Conservation (phyloP, 345 rosid species). For the Salix brachista region DNA sequence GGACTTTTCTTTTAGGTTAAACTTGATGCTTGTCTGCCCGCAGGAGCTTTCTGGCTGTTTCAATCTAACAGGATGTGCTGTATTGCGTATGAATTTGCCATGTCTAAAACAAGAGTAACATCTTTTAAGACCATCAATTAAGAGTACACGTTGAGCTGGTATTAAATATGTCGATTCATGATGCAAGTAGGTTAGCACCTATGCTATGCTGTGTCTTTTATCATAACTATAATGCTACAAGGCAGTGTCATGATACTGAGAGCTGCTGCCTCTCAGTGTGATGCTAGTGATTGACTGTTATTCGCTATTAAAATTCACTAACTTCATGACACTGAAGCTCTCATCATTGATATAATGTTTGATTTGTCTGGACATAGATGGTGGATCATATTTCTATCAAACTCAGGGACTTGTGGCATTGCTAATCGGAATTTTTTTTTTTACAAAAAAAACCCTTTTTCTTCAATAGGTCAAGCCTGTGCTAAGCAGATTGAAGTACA, state of each 20-base stretch:
- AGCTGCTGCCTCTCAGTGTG: neutral
- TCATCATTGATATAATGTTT: neutral
- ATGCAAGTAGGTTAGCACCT: neutral
- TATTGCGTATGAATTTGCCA: too few relatives aligned
- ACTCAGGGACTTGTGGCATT: neutral
- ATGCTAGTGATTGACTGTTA: too few relatives aligned
- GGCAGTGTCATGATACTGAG: neutral
- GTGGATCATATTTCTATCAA: neutral
- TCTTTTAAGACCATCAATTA: neutral
- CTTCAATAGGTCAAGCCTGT: slow-evolving; percentile 73
- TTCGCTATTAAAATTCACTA: neutral
- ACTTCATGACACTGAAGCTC: neutral
- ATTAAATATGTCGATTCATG: neutral
- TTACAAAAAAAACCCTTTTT: neutral
- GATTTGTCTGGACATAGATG: neutral
- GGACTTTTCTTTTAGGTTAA: too few relatives aligned
- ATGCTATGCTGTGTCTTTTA: neutral
- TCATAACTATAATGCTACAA: neutral
- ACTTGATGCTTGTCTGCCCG: too few relatives aligned
- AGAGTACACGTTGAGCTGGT: neutral
- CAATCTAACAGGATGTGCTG: too few relatives aligned
- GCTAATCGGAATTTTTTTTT: neutral
- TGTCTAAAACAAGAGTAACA: neutral
- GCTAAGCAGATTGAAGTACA: slow-evolving; percentile 68
- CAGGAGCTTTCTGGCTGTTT: too few relatives aligned